Evolutionary conservation across 2,329 filamentous ascomycete species (phyloP), one percentile per base, ranked within the genome.

Genomic region (Phoma sp.): DNA sequence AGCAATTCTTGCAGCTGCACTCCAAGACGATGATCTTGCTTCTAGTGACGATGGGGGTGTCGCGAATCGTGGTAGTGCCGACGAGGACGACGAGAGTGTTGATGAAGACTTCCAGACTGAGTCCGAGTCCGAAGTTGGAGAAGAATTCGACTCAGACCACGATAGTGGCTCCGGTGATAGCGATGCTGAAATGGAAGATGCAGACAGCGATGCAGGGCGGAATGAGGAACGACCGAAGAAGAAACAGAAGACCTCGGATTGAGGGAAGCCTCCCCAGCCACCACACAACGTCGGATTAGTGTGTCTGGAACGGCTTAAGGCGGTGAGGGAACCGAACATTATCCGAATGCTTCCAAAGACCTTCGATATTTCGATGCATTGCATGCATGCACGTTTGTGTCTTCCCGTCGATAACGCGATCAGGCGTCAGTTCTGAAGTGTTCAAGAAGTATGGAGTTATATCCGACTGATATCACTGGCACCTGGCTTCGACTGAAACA

Each of bases 91-190:
- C 71, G 93, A 98, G 80, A 93, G 89, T 56, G 87, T 93, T 7
- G 95, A 99, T 67, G 95, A 99, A 74, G 95, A 99, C 78, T 99
- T 99, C 82, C 85, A 89, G 65, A 90, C 89, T 5, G 91, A 96
- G 58, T 93, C 89, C 11, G 95, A 99, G 61, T 96, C 90, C 47
- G 95, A 99, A 64, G 93, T 97, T 2, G 95, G 93, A 0, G 95
- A 99, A 76, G 96, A 99, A 73, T 99, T 86, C 65, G 95, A 99
- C 76, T 93, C 90, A 47, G 89, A 86, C 40, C 93, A 97, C 71
- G 91, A 96, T 72, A 96, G 91, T 71, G 90, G 86, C 45, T 91
- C 89, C 10, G 87, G 83, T 14, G 87, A 82, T 51, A 88, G 85
- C 63, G 88, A 84, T 57, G 84, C 83, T 38, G 87, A 87, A 45